A percentile compares a stretch with the other conserved stretches of the same genome.
Conservation (phyloP, 164 flowering plant species). For the Macadamia integrifolia region DNA sequence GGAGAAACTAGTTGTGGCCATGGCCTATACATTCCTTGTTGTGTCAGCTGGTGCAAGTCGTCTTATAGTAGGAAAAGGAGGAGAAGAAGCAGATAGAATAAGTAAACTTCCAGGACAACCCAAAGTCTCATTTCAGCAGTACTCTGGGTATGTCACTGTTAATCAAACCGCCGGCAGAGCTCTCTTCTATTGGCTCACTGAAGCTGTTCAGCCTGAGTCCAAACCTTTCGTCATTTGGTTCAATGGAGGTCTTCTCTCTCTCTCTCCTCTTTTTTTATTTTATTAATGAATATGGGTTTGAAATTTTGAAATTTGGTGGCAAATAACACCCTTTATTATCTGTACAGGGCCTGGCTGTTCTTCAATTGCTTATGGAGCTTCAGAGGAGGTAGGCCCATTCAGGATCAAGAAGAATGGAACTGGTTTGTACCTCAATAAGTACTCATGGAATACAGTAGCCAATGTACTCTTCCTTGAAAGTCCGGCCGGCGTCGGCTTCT, state of each 20-base stretch:
- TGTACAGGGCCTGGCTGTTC: slow-evolving; percentile 87
- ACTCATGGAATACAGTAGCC: slow-evolving; percentile 80
- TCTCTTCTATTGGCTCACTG: slow-evolving; percentile 84
- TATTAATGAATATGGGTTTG: too few species aligned
- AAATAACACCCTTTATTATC: too few species aligned
- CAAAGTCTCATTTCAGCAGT: slow-evolving; percentile 53
- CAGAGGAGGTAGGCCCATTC: slow-evolving; percentile 94
- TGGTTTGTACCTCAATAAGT: slow-evolving; percentile 60
- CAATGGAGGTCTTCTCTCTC: slow-evolving; percentile 56
- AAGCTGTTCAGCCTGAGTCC: slow-evolving; percentile 33
- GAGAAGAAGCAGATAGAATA: slow-evolving; percentile 48
- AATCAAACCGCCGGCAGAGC: slow-evolving; percentile 52
- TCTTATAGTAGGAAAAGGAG: slow-evolving; percentile 3
- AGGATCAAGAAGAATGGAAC: slow-evolving; percentile 56
- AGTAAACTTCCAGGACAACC: slow-evolving; percentile 70
- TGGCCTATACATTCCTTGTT: slow-evolving; percentile 10
- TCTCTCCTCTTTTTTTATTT: not conserved
- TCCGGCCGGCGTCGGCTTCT: slow-evolving; percentile 96
- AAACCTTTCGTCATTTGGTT: slow-evolving; percentile 88
- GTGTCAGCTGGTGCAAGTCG: slow-evolving; percentile 7
- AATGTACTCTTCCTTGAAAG: slow-evolving; percentile 80
- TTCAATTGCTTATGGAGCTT: slow-evolving; percentile 93
- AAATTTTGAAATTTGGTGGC: too few species aligned
- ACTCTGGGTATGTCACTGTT: slow-evolving; percentile 79
- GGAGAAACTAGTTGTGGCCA: slow-evolving; percentile 13